Evolutionary conservation across 129 eudicot species (phyloP), one percentile per base, ranked within the genome.

Genomic region (Artemisia argyi): DNA sequence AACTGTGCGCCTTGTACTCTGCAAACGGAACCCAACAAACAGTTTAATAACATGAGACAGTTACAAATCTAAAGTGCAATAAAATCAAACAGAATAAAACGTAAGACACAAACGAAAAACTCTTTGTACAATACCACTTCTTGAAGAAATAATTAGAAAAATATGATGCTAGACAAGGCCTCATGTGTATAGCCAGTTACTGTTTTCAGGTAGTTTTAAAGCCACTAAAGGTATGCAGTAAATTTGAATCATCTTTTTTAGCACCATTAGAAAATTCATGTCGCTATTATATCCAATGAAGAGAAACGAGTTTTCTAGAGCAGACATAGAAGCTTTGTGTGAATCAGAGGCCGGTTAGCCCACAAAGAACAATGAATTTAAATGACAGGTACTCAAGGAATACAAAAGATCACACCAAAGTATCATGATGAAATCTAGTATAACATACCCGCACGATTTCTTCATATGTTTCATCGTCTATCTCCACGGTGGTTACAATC

Each of bases 401-500:
- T 22, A 3, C 60, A 50, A 44, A 48, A 46, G 46, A 39, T 13
- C 66, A 72, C 18, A 18, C 67, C 32, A 35, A 50, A 13, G 22
- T 7, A n/a, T 12, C 17, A 22, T 47, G 53, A 32, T 19, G 44
- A 14, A 47, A 64, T 12, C 1, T 59, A 64, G 3, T 11, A 53
- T 10, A 76, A 60, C 82, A 59, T 86, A 95, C 99, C 97, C 97
- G 85, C 55, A 95, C 96, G 79, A 95, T 95, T 72, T 95, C 97
- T 67, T 95, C 99, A 62, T 95, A 91, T 0, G 99, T 95, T 79
- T 95, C 99, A 72, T 95, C 99, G 74, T 95, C 99, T 22, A 95
- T 95, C 80, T 95, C 99, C 18, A 91, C 95, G 8, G 96, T 90
- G 3, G 97, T 95, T 35, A 95, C 97, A 26, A 88, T 83, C 80